These are phyloP conservation scores for Vararia minispora DNA, from an alignment of 768 basidiomycete genomes.

Conservation along the genomic window DNA sequence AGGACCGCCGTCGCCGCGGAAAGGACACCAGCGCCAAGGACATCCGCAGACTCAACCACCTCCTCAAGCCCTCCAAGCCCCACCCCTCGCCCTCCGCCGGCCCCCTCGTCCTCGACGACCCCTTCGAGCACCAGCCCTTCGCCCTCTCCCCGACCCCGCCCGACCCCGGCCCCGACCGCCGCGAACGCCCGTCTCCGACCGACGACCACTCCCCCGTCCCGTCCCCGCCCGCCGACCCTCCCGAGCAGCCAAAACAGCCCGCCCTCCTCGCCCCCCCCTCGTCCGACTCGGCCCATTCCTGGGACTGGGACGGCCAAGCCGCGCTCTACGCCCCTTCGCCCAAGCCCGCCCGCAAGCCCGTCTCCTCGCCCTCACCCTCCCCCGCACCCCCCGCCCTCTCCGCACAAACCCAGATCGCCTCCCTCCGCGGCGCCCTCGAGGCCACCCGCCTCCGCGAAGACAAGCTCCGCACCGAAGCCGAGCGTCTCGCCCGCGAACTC, in stretches of 20 bases:
- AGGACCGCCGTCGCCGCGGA: no score
- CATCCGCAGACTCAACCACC: no score
- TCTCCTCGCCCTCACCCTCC: not conserved
- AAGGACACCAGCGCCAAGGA: no score
- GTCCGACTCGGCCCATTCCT: not conserved
- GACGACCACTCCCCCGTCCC: not conserved
- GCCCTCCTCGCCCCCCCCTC: no score
- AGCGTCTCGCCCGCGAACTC: slow-evolving; percentile 5
- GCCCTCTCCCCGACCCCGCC: no score
- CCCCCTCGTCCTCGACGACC: no score
- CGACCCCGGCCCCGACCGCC: no score
- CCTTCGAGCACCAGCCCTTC: no score
- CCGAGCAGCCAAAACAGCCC: not conserved
- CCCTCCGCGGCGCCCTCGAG: slow-evolving; percentile 11
- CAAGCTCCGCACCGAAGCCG: slow-evolving; percentile 8
- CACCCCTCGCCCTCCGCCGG: no score
- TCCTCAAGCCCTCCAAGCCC: no score
- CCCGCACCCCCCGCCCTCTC: slow-evolving; percentile 1
- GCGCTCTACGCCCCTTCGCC: not conserved
- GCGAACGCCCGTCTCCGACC: no score
- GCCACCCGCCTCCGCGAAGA: slow-evolving; percentile 13
- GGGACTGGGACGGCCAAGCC: slow-evolving; percentile 8
- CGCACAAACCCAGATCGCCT: slow-evolving; percentile 8
- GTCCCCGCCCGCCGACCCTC: not conserved
- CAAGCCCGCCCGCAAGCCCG: no score